Percentiles rank a stretch among this genome's conserved stretches.
Evolutionary conservation across 352 stramenopile species (phyloP).

Genomic region (Phytophthora idaei): DNA sequence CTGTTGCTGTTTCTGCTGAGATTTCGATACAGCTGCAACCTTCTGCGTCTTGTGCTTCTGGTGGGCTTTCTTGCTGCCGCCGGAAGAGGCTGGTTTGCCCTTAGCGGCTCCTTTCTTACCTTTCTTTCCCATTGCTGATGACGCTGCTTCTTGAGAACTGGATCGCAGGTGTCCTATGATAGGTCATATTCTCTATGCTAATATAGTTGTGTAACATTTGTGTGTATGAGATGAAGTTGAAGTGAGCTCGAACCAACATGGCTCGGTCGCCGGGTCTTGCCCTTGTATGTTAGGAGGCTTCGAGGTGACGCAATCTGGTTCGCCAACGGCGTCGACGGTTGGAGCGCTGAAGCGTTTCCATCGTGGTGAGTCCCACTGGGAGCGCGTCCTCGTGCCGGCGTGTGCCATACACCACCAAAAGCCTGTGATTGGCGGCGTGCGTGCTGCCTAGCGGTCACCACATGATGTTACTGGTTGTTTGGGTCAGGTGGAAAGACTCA

Average conservation of each 20-base stretch:
- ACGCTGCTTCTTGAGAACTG: conserved; percentile 12
- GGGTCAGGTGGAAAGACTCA: conserved; percentile 4
- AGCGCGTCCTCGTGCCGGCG: conserved; percentile 7
- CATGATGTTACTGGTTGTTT: conserved; percentile 15
- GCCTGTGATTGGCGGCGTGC: conserved; percentile 30
- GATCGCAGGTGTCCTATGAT: not conserved
- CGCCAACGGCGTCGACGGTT: not conserved
- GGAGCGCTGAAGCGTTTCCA: conserved; percentile 11
- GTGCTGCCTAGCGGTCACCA: conserved; percentile 18
- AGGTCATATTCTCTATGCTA: conserved; percentile 1
- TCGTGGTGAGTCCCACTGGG: conserved; percentile 23
- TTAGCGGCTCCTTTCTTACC: conserved; percentile 21
- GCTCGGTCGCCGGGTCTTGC: too few relatives aligned
- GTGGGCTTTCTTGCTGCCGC: conserved; percentile 29
- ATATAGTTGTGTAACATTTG: not conserved
- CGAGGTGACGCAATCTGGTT: conserved; percentile 1
- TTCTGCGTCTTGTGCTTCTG: conserved; percentile 33
- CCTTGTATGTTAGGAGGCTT: too few relatives aligned
- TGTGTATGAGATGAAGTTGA: conserved; percentile 17
- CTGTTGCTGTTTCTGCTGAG: conserved; percentile 35
- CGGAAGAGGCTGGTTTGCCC: conserved; percentile 20
- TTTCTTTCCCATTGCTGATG: conserved; percentile 34
- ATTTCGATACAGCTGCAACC: conserved; percentile 21
- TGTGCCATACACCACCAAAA: conserved; percentile 25
- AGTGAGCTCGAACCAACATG: not conserved